Conservation (phyloP, 495 filamentous ascomycete species). For the Venustampulla echinocandica region DNA sequence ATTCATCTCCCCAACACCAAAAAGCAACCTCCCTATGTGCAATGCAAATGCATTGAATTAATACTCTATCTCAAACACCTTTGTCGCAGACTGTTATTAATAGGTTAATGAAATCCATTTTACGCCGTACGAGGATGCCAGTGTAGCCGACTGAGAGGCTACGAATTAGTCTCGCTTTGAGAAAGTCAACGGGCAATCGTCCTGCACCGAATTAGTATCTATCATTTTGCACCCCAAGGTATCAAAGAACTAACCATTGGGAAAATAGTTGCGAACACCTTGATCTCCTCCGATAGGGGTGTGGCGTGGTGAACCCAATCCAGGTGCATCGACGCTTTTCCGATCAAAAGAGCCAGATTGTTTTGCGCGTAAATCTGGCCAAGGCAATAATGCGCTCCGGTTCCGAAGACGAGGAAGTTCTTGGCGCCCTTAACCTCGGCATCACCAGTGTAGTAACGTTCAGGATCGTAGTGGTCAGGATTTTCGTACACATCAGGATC, state of each 20-base stretch:
- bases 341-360: constrained; percentile 85
- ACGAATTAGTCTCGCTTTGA: too few relatives aligned
- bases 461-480: constrained; percentile 82
- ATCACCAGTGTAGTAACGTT: constrained; percentile 84
- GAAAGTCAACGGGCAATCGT: constrained; percentile 62
- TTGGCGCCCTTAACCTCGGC: constrained; percentile 82
- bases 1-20: too few relatives aligned
- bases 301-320: constrained; percentile 89
- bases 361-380: constrained; percentile 89
- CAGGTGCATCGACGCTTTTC: constrained; percentile 83
- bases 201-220: constrained; percentile 29
- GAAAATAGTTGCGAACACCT: constrained; percentile 98
- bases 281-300: constrained; percentile 78
- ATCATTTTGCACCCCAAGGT: background rate
- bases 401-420: constrained; percentile 97
- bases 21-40: too few relatives aligned
- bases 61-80: too few relatives aligned
- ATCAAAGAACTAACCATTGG: constrained; percentile 60
- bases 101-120: background rate
- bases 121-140: background rate
- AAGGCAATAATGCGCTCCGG: constrained; percentile 92
- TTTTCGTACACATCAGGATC: constrained; percentile 89
- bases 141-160: too few relatives aligned
- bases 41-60: too few relatives aligned
- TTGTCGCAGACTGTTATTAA: too few relatives aligned